Evolutionary conservation across 163 green algal genomes (phyloP).

Genomic region (Trebouxia gelatinosa): DNA sequence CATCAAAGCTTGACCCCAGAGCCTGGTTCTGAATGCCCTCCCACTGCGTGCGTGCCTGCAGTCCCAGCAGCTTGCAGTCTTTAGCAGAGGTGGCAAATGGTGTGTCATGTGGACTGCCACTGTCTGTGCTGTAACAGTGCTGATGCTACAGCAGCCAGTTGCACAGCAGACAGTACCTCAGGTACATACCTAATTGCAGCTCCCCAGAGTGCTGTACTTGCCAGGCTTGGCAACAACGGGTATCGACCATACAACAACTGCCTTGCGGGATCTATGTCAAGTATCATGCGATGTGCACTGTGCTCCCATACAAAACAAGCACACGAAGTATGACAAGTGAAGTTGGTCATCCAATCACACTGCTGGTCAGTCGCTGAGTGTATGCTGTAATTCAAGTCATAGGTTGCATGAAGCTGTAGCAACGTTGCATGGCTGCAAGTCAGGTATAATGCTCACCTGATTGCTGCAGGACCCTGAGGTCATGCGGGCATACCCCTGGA

Average conservation of each 20-base stretch:
- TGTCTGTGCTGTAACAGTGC: neutral
- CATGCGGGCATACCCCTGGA: conserved; percentile 62
- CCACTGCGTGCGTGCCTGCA: conserved; percentile 10
- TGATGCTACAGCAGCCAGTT: neutral
- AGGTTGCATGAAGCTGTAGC: neutral
- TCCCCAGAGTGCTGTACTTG: neutral
- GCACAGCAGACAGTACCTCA: neutral
- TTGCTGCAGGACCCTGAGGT: conserved; percentile 16
- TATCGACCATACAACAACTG: too few relatives aligned
- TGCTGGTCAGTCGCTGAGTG: neutral
- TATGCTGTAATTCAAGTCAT: neutral
- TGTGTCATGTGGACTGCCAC: neutral
- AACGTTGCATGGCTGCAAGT: neutral
- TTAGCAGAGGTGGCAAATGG: too few relatives aligned
- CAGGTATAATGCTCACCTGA: conserved; percentile 18
- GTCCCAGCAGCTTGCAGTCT: too few relatives aligned
- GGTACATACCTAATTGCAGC: neutral
- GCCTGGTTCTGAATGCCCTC: neutral
- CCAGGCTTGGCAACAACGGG: too few relatives aligned
- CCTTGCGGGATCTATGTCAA: too few relatives aligned
- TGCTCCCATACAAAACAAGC: neutral
- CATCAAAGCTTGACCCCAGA: neutral
- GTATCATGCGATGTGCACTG: too few relatives aligned
- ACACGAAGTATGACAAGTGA: neutral
- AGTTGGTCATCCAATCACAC: too few relatives aligned